A percentile compares a stretch with the other conserved stretches of the same genome.
Evolutionary conservation across 2,329 filamentous ascomycete species (phyloP).

Genomic region (Diplodia mutila): DNA sequence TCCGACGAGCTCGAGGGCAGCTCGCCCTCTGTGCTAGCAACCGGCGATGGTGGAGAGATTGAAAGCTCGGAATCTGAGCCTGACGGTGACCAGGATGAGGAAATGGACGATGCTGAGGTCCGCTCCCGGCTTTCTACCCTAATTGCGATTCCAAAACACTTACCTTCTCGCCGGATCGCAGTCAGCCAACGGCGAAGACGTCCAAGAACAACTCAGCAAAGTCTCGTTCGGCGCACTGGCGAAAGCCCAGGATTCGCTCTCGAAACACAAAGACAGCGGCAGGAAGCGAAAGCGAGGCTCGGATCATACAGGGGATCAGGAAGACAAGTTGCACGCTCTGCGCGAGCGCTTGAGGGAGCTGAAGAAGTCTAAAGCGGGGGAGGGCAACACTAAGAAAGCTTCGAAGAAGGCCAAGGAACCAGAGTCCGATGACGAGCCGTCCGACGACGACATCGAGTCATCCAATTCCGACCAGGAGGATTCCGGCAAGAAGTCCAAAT

Average conservation of each 20-base stretch:
- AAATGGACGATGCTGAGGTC: conserved; percentile 35
- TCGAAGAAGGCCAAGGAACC: conserved; percentile 29
- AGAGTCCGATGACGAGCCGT: conserved; percentile 28
- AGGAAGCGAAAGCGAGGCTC: conserved; percentile 50
- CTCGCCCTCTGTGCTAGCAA: conserved; percentile 47
- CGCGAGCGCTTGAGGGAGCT: conserved; percentile 50
- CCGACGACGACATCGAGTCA: conserved; percentile 25
- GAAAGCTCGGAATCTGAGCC: conserved; percentile 42
- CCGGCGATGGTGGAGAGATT: conserved; percentile 37
- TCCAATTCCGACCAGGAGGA: conserved; percentile 29
- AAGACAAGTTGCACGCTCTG: conserved; percentile 52
- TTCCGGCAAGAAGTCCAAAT: conserved; percentile 42
- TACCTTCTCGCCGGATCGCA: conserved; percentile 30
- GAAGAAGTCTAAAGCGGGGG: conserved; percentile 37
- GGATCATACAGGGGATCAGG: conserved; percentile 43
- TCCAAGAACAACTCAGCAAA: conserved; percentile 54
- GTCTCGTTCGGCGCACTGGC: conserved; percentile 91
- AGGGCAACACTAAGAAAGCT: conserved; percentile 29
- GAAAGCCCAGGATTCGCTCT: conserved; percentile 76
- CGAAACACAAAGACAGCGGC: conserved; percentile 39
- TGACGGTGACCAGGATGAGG: conserved; percentile 38
- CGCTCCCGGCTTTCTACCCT: not conserved
- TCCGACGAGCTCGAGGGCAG: conserved; percentile 46
- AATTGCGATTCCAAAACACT: not conserved
- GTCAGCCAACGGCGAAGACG: conserved; percentile 46